Evolutionary conservation across 2,329 filamentous ascomycete genomes (phyloP).

Genomic region (Aspergillus ustus): DNA sequence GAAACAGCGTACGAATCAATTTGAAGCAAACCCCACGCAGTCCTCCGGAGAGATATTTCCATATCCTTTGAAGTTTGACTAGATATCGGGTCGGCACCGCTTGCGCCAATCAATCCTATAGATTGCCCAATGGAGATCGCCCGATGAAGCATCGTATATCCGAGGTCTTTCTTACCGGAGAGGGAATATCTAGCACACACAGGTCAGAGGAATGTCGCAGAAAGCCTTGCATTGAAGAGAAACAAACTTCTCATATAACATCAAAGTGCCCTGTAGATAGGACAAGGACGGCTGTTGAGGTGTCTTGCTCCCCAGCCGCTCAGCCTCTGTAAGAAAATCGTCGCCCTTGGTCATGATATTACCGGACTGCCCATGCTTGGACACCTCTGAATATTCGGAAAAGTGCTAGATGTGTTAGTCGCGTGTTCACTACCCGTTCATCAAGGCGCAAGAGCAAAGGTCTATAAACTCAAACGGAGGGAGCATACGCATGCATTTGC

Average conservation of each 20-base stretch:
- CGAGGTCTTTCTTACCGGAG: slow-evolving; percentile 41
- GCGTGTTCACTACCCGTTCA: background rate
- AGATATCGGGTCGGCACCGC: slow-evolving; percentile 26
- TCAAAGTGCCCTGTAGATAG: slow-evolving; percentile 39
- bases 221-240: background rate
- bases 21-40: slow-evolving; percentile 45
- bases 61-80: slow-evolving; percentile 35
- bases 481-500: slow-evolving; percentile 55
- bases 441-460: background rate
- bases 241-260: slow-evolving; percentile 40
- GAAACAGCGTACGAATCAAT: slow-evolving; percentile 40
- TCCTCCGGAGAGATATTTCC: slow-evolving; percentile 35
- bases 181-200: slow-evolving; percentile 37
- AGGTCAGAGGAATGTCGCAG: background rate
- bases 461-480: background rate
- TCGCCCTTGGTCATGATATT: slow-evolving; percentile 43
- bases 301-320: slow-evolving; percentile 33
- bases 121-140: slow-evolving; percentile 40
- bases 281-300: slow-evolving; percentile 33
- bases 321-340: slow-evolving; percentile 43
- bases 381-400: slow-evolving; percentile 45
- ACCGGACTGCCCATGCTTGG: slow-evolving; percentile 34
- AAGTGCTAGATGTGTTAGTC: slow-evolving; percentile 34
- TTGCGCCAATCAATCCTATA: slow-evolving; percentile 37
- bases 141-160: slow-evolving; percentile 43